Evolutionary conservation across 1,139 yeast species (phyloP), one percentile per base, ranked within the genome.

Genomic region (Nakaseomyces bracarensis): DNA sequence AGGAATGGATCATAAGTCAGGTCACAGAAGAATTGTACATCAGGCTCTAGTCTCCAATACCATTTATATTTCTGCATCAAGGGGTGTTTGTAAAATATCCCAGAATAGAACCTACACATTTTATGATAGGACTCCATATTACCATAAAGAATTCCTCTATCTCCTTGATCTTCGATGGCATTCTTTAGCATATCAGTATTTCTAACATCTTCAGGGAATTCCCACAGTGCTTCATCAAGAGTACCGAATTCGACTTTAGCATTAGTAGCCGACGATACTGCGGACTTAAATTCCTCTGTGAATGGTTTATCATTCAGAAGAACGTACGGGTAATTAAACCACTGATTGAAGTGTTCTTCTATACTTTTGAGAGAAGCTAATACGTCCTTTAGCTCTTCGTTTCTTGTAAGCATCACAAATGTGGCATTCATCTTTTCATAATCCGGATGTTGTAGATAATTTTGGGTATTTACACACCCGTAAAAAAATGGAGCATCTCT

Each of bases 11-110:
- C 96, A 63, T 87, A 86, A 0, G 95, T 82, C 40, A 86, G 65
- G 60, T 87, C 96, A 64, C 97, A 89, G 57, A 71, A 86, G 60
- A 84, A 87, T 49, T 84, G 81, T 36, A 89, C 91, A 49, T 82
- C 81, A 1, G 96, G 96, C 61, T 89, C 96, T 8, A 89, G 86
- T 42, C 96, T 70, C 96, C 96, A 87, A 65, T 86, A 87, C 93
- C 95, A 87, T 47, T 85, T 86, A 47, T 77, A 71, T 44, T 75
- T 70, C 43, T 60, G 68, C 39, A 89, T 78, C 47, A 82, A 60
- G 3, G 81, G 82, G 60, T 81, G 94, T 48, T 77, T 74, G 66
- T 76, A 84, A 58, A 87, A 87, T 48, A 72, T 70, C 1, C 95
- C 94, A 0, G 89, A 75, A 57, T 83, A 82, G 59, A 79, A 83